Conservation (phyloP, 2,329 filamentous ascomycete species). For the Sporothrix luriei region DNA sequence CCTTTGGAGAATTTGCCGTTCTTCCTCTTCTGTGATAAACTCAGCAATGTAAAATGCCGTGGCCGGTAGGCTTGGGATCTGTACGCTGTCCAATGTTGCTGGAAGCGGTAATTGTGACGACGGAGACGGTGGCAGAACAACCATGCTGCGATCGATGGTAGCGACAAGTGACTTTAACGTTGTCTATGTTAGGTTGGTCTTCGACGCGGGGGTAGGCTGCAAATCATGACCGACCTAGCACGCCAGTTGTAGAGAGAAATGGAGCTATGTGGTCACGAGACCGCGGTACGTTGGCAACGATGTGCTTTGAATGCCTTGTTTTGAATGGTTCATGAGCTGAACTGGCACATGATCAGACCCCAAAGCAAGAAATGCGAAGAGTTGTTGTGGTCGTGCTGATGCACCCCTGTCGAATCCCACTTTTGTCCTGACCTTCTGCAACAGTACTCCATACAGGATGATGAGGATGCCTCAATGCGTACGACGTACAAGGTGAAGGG, state of each 20-base stretch:
- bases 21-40: slow-evolving; percentile 78
- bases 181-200: not conserved
- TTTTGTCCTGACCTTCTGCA: slow-evolving; percentile 18
- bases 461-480: not conserved
- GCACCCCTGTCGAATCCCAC: slow-evolving; percentile 2
- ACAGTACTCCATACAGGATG: not conserved
- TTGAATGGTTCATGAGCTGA: not conserved
- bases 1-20: slow-evolving; percentile 70
- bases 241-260: slow-evolving; percentile 6
- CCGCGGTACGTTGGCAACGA: not conserved
- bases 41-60: slow-evolving; percentile 81
- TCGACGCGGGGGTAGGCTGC: not conserved
- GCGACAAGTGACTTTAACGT: not conserved
- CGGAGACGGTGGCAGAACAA: not conserved
- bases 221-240: slow-evolving; percentile 1
- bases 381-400: not conserved
- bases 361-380: not conserved
- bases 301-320: slow-evolving; percentile 4
- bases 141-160: too few species aligned
- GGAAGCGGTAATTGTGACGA: slow-evolving; percentile 44
- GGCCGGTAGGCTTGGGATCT: slow-evolving; percentile 60
- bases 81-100: slow-evolving; percentile 53
- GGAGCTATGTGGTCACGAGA: slow-evolving; percentile 20
- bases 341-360: not conserved
- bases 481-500: slow-evolving; percentile 11